These are phyloP conservation scores for Lactarius indigo DNA, from an alignment of 768 basidiomycete species.

Conservation along the genomic window DNA sequence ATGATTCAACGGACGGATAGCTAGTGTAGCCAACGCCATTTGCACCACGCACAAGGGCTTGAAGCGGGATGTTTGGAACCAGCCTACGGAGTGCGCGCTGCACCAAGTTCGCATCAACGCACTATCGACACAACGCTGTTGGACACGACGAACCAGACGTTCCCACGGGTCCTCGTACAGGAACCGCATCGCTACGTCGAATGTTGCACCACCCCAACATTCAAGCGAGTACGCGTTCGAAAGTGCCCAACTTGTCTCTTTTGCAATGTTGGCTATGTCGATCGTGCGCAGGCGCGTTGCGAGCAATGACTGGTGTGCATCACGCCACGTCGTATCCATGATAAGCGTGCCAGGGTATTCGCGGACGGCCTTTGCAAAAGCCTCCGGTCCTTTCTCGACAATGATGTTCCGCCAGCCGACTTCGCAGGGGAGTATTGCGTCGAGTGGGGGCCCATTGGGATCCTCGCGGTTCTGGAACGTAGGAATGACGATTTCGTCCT, in stretches of 20 bases:
- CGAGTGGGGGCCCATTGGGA: constrained; percentile 67
- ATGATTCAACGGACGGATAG: constrained; percentile 85
- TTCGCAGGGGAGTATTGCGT: constrained; percentile 78
- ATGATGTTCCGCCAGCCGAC: constrained; percentile 98
- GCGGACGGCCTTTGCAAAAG: constrained; percentile 96
- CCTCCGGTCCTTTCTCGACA: constrained; percentile 95
- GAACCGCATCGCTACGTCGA: constrained; percentile 99
- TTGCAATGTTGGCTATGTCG: constrained; percentile 98
- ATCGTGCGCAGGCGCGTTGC: constrained; percentile 94
- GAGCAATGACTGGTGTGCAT: constrained; percentile 96
- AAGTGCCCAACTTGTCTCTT: constrained; percentile 92
- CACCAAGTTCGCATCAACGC: constrained; percentile 15
- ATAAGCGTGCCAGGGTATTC: constrained; percentile 93
- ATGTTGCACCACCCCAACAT: constrained; percentile 99
- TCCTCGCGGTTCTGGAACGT: constrained; percentile 74
- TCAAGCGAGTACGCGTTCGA: constrained; percentile 95
- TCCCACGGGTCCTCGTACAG: constrained; percentile 99
- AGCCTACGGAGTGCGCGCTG: constrained; percentile 89
- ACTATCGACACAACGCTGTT: background rate
- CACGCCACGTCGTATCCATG: constrained; percentile 99
- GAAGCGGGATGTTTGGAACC: constrained; percentile 98
- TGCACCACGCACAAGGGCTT: constrained; percentile 96
- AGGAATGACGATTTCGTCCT: constrained; percentile 82
- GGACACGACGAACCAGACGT: constrained; percentile 60
- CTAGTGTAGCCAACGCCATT: constrained; percentile 99